These are phyloP conservation scores for Claviceps sp. DNA, from an alignment of 2,329 filamentous ascomycete genomes.

Conservation along the genomic window DNA sequence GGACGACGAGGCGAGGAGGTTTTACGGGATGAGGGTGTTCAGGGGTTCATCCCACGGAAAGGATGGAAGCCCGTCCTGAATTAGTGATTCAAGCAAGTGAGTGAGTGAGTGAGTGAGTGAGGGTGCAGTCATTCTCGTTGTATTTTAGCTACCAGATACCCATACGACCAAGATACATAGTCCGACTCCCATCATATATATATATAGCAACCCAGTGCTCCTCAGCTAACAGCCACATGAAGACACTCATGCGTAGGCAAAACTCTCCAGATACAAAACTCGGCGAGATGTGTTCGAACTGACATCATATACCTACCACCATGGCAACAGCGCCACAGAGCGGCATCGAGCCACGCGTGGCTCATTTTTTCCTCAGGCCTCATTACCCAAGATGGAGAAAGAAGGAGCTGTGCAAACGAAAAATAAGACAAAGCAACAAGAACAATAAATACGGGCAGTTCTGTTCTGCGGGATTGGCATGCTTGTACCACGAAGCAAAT, in stretches of 20 bases:
- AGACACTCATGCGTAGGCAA: not conserved
- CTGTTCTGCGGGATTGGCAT: not conserved
- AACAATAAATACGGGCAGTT: not conserved
- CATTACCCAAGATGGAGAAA: not conserved
- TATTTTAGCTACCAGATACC: not conserved
- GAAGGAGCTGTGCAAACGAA: not conserved
- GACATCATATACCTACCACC: not conserved
- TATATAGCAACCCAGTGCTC: not conserved
- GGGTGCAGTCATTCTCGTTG: not conserved
- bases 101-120: slow-evolving; percentile 1
- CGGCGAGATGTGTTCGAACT: not conserved
- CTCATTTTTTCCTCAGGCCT: not conserved
- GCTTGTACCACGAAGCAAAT: not conserved
- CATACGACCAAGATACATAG: not conserved
- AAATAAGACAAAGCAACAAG: not conserved
- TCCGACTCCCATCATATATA: not conserved
- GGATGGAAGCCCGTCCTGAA: slow-evolving; percentile 42
- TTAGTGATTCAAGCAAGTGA: slow-evolving; percentile 4
- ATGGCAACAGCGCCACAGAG: not conserved
- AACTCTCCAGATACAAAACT: not conserved
- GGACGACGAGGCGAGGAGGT: slow-evolving; percentile 45
- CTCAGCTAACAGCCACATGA: not conserved
- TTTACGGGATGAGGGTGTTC: slow-evolving; percentile 46
- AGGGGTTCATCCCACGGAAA: slow-evolving; percentile 40
- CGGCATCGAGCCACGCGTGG: not conserved